Percentiles rank a stretch among this genome's conserved stretches.
Evolutionary conservation across 2,329 filamentous ascomycete species (phyloP).

Genomic region (Trichoderma cornu-damae): DNA sequence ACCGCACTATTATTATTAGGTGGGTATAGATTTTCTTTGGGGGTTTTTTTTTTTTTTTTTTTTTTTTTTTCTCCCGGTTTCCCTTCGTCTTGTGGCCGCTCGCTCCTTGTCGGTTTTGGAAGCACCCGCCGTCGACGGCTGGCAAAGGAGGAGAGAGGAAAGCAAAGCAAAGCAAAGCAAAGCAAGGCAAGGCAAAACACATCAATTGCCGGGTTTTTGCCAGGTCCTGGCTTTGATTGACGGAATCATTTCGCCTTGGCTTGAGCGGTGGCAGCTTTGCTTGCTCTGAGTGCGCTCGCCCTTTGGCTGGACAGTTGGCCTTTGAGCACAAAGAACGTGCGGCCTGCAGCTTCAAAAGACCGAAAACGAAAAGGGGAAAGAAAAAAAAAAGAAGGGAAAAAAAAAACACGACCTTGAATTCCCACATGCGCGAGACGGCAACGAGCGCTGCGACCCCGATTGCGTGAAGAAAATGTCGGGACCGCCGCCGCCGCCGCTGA

Average conservation of each 20-base stretch:
- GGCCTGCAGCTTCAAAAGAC: background rate
- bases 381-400: no score
- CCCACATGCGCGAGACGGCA: slow-evolving; percentile 8
- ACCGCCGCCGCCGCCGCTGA: slow-evolving; percentile 28
- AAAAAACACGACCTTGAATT: background rate
- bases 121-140: background rate
- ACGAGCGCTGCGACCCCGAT: background rate
- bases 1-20: no score
- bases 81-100: background rate
- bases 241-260: background rate
- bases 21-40: no score
- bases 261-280: background rate
- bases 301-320: background rate
- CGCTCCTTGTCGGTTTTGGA: background rate
- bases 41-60: background rate
- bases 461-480: slow-evolving; percentile 22
- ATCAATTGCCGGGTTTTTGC: no score
- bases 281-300: background rate
- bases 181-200: no score
- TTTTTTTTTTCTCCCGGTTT: background rate
- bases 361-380: no score
- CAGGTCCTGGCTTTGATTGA: background rate
- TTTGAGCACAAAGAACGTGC: background rate
- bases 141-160: background rate
- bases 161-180: no score